phyloP scores from a whole-genome alignment of 345 rosid genomes.

The Acer negundo region DNA sequence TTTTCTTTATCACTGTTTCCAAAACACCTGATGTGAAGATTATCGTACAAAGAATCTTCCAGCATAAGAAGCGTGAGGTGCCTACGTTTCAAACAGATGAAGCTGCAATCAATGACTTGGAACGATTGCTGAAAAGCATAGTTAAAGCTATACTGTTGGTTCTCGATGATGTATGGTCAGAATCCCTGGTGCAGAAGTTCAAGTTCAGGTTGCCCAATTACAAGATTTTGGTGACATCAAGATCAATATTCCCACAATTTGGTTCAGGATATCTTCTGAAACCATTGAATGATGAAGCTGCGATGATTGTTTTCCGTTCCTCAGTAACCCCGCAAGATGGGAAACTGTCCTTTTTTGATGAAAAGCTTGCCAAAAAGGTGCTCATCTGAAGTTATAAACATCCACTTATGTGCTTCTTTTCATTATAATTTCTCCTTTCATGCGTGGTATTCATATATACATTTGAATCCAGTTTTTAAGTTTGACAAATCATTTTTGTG shows the following conservation, averaged over 20 bases:
- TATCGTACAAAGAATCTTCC: constrained; percentile 37
- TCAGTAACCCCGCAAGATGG: constrained; percentile 24
- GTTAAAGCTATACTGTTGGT: constrained; percentile 51
- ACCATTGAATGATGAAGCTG: constrained; percentile 37
- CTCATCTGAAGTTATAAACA: neutral
- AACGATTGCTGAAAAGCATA: constrained; percentile 23
- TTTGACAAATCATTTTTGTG: neutral
- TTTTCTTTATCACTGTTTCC: constrained; percentile 51
- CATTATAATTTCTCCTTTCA: neutral
- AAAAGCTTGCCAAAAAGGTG: constrained; percentile 39
- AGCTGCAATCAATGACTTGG: constrained; percentile 29
- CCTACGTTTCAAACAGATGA: constrained; percentile 28
- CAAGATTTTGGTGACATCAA: constrained; percentile 70
- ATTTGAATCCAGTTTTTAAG: neutral
- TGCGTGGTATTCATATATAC: neutral
- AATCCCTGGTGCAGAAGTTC: constrained; percentile 37
- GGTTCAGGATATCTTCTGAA: constrained; percentile 30
- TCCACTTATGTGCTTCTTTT: neutral
- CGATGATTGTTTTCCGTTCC: constrained; percentile 41
- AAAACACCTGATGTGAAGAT: constrained; percentile 36
- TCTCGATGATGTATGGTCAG: constrained; percentile 75
- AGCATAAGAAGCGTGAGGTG: constrained; percentile 15
- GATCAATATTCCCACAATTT: constrained; percentile 41
- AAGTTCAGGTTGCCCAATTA: constrained; percentile 22
- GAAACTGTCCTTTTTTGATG: constrained; percentile 17